Evolutionary conservation across 805 yeast genomes (phyloP).

Genomic region (Yamadazyma endophytica): DNA sequence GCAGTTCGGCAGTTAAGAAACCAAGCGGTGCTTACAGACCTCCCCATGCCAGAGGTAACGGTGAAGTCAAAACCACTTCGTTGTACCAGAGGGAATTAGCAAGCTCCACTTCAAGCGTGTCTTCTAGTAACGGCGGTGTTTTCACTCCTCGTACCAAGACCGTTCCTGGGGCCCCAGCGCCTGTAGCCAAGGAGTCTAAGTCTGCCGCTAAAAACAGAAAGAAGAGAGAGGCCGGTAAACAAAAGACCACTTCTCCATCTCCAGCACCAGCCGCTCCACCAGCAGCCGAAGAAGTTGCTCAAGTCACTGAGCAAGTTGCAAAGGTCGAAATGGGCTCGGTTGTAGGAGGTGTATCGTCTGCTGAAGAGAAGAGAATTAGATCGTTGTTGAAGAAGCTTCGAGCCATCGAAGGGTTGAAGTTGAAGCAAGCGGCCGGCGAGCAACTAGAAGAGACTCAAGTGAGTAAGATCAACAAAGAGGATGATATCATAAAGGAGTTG

Average conservation of each 20-base stretch:
- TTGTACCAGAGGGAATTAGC: constrained; percentile 55
- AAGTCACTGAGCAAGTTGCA: constrained; percentile 4
- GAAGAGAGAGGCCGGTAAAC: constrained; percentile 51
- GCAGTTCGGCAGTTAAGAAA: constrained; percentile 40
- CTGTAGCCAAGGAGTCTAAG: constrained; percentile 48
- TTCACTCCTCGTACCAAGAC: constrained; percentile 29
- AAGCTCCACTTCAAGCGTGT: too few relatives aligned
- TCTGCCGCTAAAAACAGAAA: constrained; percentile 70
- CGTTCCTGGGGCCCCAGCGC: constrained; percentile 58
- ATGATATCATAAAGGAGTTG: constrained; percentile 71
- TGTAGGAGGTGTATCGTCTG: constrained; percentile 59
- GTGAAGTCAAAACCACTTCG: constrained; percentile 40
- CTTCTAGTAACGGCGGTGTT: constrained; percentile 17
- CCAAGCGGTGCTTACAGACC: constrained; percentile 94
- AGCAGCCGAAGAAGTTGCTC: constrained; percentile 7
- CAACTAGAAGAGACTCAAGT: constrained; percentile 89
- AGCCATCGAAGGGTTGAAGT: constrained; percentile 89
- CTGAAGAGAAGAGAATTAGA: constrained; percentile 91
- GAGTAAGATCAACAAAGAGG: constrained; percentile 84
- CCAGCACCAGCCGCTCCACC: constrained; percentile 10
- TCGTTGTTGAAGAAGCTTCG: constrained; percentile 86
- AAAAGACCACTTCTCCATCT: constrained; percentile 7
- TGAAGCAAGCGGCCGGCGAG: constrained; percentile 80
- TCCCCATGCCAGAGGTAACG: constrained; percentile 83
- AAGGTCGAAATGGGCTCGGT: constrained; percentile 33